Conservation (phyloP, 352 stramenopile genomes). For the Discostella stelligera region DNA sequence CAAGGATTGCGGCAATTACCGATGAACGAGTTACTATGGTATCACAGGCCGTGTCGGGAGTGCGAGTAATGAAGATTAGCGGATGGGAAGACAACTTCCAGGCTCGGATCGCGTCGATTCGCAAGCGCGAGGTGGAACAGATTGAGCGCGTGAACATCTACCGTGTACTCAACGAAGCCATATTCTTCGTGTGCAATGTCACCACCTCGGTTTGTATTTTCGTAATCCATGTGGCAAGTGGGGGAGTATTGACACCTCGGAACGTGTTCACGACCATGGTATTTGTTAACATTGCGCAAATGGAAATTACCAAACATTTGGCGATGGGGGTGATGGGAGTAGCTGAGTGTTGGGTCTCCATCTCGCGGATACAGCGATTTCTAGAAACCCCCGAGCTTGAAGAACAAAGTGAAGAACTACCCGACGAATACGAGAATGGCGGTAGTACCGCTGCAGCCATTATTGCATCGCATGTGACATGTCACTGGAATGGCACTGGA, state of each 20-base stretch:
- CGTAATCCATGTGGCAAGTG: constrained; percentile 54
- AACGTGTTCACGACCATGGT: constrained; percentile 75
- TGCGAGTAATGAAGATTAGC: constrained; percentile 76
- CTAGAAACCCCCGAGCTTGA: constrained; percentile 61
- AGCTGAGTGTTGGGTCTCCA: constrained; percentile 71
- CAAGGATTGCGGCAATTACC: constrained; percentile 69
- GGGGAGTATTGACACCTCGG: constrained; percentile 56
- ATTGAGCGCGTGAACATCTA: constrained; percentile 58
- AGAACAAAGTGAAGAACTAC: neutral
- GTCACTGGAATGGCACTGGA: constrained; percentile 57
- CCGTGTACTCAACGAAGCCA: constrained; percentile 68
- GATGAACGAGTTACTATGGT: constrained; percentile 69
- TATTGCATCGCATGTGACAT: constrained; percentile 48
- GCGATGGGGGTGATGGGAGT: constrained; percentile 68
- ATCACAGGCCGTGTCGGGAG: constrained; percentile 67
- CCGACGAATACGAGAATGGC: constrained; percentile 1
- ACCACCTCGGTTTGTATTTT: constrained; percentile 69
- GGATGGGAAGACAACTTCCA: constrained; percentile 72
- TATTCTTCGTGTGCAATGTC: constrained; percentile 73
- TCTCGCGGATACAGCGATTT: constrained; percentile 70
- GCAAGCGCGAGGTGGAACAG: constrained; percentile 55
- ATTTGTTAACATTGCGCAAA: constrained; percentile 71
- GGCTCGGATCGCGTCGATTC: constrained; percentile 57
- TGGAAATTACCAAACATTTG: constrained; percentile 69
- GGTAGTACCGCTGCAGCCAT: constrained; percentile 14